Conservation (phyloP, 2,329 filamentous ascomycete species). For the Balansia obtecta region DNA sequence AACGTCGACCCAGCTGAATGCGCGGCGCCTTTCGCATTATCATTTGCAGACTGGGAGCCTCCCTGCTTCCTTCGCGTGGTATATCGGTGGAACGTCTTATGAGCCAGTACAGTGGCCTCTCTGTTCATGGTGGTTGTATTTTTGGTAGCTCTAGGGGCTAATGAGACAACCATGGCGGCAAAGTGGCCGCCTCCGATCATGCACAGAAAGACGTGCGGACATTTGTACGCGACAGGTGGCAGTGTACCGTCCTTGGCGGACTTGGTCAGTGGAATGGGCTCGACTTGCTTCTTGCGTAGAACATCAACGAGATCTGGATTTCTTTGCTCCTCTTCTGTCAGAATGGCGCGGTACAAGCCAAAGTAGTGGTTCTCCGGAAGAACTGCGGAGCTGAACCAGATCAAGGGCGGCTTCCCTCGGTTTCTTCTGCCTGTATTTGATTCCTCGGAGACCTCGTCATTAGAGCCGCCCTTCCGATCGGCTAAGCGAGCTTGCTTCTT, state of each 20-base stretch:
- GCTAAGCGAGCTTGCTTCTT: conserved; percentile 73
- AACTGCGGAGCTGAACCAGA: conserved; percentile 73
- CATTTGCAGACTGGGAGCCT: conserved; percentile 86
- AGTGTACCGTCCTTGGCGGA: conserved; percentile 45
- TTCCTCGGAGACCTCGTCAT: conserved; percentile 30
- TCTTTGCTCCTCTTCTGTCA: conserved; percentile 59
- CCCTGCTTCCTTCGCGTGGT: conserved; percentile 94
- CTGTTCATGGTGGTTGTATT: conserved; percentile 59
- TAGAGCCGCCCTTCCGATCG: conserved; percentile 32
- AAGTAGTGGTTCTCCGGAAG: conserved; percentile 70
- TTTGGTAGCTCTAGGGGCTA: conserved; percentile 68
- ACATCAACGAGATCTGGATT: conserved; percentile 50
- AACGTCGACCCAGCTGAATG: conserved; percentile 87
- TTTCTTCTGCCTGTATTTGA: conserved; percentile 32
- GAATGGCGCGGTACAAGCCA: conserved; percentile 74
- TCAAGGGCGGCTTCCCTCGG: conserved; percentile 57
- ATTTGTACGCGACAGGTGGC: conserved; percentile 44
- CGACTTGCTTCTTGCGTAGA: conserved; percentile 65
- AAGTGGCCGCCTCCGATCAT: conserved; percentile 99
- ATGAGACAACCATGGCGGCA: conserved; percentile 86
- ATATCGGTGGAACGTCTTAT: conserved; percentile 97
- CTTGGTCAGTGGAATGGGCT: conserved; percentile 42
- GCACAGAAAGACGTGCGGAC: conserved; percentile 85
- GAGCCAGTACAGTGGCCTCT: conserved; percentile 77
- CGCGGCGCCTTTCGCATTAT: conserved; percentile 84